A percentile compares a stretch with the other conserved stretches of the same genome.
These are phyloP conservation scores for Plectosphaerella sp. DNA, from an alignment of 2,329 filamentous ascomycete species.

Conservation along the genomic window DNA sequence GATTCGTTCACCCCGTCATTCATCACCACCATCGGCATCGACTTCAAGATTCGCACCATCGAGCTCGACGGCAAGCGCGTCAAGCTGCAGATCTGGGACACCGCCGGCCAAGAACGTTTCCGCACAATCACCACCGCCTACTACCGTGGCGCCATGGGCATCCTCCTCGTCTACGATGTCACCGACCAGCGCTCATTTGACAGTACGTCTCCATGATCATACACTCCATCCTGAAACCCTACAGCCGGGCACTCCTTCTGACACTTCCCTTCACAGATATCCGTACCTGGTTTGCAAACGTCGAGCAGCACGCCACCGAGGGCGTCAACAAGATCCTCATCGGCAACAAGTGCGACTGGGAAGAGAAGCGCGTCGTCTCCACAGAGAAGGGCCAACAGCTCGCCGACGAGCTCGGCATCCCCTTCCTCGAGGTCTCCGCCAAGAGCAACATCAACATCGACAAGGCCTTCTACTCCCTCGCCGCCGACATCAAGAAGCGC, in stretches of 20 bases:
- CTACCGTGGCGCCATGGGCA: slow-evolving; percentile 97
- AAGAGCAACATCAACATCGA: slow-evolving; percentile 99
- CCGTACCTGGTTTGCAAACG: slow-evolving; percentile 98
- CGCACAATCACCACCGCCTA: slow-evolving; percentile 98
- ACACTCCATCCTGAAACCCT: neutral
- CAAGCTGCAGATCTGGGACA: slow-evolving; percentile 99
- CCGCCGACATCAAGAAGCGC: slow-evolving; percentile 96
- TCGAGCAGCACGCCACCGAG: slow-evolving; percentile 96
- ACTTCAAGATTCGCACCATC: slow-evolving; percentile 99
- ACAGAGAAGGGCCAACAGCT: slow-evolving; percentile 91
- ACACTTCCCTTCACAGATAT: slow-evolving; percentile 63
- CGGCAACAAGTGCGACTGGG: slow-evolving; percentile 99
- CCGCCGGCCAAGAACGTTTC: slow-evolving; percentile 96
- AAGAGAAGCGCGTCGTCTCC: slow-evolving; percentile 93
- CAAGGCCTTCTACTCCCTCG: slow-evolving; percentile 94
- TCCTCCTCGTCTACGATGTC: slow-evolving; percentile 95
- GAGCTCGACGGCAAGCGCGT: slow-evolving; percentile 98
- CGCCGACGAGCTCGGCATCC: slow-evolving; percentile 92
- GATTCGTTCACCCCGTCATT: slow-evolving; percentile 97
- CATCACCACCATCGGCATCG: slow-evolving; percentile 98
- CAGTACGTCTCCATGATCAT: slow-evolving; percentile 53
- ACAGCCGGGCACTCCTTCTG: slow-evolving; percentile 3
- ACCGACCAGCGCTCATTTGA: slow-evolving; percentile 95
- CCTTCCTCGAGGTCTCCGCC: slow-evolving; percentile 96
- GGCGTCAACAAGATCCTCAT: slow-evolving; percentile 99